Conservation (phyloP, 345 rosid genomes). For the Lumnitzera racemosa region DNA sequence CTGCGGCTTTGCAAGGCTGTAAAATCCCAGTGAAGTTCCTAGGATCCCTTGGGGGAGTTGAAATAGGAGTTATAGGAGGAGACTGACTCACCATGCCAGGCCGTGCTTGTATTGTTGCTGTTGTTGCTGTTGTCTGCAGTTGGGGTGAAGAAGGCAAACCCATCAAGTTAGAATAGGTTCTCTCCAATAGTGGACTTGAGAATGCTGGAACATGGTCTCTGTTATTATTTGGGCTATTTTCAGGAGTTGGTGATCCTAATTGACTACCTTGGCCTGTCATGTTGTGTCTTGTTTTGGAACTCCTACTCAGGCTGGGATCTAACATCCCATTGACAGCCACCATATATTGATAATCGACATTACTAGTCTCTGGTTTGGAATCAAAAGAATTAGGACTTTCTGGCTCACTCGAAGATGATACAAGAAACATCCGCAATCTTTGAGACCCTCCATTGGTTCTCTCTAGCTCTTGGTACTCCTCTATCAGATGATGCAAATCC, state of each 20-base stretch:
- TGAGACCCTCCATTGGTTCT: constrained; percentile 45
- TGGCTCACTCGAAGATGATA: constrained; percentile 33
- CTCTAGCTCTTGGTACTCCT: constrained; percentile 72
- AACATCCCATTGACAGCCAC: constrained; percentile 64
- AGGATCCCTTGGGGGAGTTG: too few relatives aligned
- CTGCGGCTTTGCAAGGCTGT: too few relatives aligned
- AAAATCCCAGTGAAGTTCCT: too few relatives aligned
- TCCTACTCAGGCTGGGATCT: constrained; percentile 43
- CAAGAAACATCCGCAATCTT: constrained; percentile 66
- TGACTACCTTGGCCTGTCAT: constrained; percentile 5
- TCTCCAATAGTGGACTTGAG: too few relatives aligned
- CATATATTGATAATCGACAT: constrained; percentile 49
- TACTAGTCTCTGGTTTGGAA: constrained; percentile 33
- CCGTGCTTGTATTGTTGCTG: too few relatives aligned
- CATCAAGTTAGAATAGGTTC: constrained; percentile 16
- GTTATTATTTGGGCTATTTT: constrained; percentile 32
- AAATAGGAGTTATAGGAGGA: too few relatives aligned
- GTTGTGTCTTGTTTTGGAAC: constrained; percentile 8
- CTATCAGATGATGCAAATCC: constrained; percentile 77
- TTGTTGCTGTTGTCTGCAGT: too few relatives aligned
- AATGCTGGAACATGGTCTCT: constrained; percentile 19
- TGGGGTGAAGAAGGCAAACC: too few relatives aligned
- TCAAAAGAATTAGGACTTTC: constrained; percentile 52
- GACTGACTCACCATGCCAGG: too few relatives aligned
- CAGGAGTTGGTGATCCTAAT: constrained; percentile 40